phyloP scores from a whole-genome alignment of 805 yeast genomes.

The Ogataea ganodermae region DNA sequence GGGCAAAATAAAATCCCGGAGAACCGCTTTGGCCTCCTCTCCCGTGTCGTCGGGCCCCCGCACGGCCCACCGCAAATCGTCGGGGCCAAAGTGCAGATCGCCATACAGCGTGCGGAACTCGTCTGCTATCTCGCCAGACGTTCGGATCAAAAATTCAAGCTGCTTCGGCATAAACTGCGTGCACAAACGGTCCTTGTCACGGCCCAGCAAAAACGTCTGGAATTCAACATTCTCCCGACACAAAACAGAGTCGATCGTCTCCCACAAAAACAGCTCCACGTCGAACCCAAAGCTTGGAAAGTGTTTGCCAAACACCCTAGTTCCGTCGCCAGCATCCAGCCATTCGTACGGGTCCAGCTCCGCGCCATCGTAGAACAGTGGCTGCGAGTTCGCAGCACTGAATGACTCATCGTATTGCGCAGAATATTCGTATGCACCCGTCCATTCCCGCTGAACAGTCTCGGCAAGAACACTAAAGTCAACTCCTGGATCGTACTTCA shows the following conservation, averaged over 20 bases:
- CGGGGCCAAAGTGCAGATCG: background rate
- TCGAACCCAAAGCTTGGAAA: conserved; percentile 14
- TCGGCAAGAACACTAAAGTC: conserved; percentile 28
- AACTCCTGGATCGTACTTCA: conserved; percentile 46
- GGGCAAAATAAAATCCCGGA: conserved; percentile 3
- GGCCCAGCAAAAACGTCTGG: conserved; percentile 7
- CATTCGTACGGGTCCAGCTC: conserved; percentile 45
- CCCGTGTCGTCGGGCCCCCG: conserved; percentile 7
- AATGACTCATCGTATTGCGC: conserved; percentile 11
- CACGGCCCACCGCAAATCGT: background rate
- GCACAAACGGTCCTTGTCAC: conserved; percentile 10
- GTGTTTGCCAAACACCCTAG: conserved; percentile 17
- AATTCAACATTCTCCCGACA: conserved; percentile 16
- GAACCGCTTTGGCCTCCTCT: conserved; percentile 4
- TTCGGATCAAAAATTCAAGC: conserved; percentile 8
- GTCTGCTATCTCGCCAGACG: conserved; percentile 4
- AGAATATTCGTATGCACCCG: conserved; percentile 3
- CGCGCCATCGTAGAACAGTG: conserved; percentile 40
- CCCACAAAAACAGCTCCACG: conserved; percentile 22
- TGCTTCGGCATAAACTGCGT: conserved; percentile 11
- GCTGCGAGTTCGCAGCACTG: conserved; percentile 19
- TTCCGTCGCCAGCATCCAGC: conserved; percentile 3
- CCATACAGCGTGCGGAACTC: background rate
- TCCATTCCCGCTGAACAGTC: conserved; percentile 3
- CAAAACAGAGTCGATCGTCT: conserved; percentile 19